Evolutionary conservation across 2,329 filamentous ascomycete species (phyloP).

Genomic region (Endoconidiophora polonica): DNA sequence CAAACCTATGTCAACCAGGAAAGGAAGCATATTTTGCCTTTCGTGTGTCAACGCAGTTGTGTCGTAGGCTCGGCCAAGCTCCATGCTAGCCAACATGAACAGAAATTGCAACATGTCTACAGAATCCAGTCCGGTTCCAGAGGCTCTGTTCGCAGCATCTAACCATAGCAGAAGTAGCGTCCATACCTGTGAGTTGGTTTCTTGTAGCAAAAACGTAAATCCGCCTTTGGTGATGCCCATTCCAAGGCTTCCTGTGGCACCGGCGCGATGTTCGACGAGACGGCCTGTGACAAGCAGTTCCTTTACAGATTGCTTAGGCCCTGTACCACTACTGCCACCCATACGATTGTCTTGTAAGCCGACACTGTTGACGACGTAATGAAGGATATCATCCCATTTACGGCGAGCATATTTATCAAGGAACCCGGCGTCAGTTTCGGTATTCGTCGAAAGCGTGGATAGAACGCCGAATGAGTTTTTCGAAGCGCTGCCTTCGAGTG

Average conservation of each 20-base stretch:
- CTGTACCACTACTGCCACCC: constrained; percentile 29
- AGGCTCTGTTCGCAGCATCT: constrained; percentile 51
- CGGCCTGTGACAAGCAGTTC: constrained; percentile 64
- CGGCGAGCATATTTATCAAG: constrained; percentile 72
- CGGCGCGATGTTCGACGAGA: constrained; percentile 48
- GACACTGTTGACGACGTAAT: constrained; percentile 78
- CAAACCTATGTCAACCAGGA: constrained; percentile 82
- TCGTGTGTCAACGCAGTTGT: constrained; percentile 67
- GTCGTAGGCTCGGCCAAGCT: constrained; percentile 81
- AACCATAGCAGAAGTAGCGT: constrained; percentile 86
- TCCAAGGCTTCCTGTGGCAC: constrained; percentile 36
- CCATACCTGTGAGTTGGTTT: constrained; percentile 95
- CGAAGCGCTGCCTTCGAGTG: constrained; percentile 70
- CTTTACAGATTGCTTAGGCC: constrained; percentile 64
- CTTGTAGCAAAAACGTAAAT: constrained; percentile 87
- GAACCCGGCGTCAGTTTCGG: constrained; percentile 50
- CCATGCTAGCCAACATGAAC: constrained; percentile 84
- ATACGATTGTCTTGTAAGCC: constrained; percentile 29
- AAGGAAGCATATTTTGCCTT: constrained; percentile 75
- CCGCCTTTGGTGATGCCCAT: constrained; percentile 79
- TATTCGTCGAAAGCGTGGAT: constrained; percentile 44
- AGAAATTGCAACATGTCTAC: constrained; percentile 93
- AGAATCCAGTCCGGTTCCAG: constrained; percentile 55
- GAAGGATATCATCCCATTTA: constrained; percentile 91
- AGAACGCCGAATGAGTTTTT: constrained; percentile 86